Conservation (phyloP, 2,329 filamentous ascomycete species). For the Metarhizium robertsii region DNA sequence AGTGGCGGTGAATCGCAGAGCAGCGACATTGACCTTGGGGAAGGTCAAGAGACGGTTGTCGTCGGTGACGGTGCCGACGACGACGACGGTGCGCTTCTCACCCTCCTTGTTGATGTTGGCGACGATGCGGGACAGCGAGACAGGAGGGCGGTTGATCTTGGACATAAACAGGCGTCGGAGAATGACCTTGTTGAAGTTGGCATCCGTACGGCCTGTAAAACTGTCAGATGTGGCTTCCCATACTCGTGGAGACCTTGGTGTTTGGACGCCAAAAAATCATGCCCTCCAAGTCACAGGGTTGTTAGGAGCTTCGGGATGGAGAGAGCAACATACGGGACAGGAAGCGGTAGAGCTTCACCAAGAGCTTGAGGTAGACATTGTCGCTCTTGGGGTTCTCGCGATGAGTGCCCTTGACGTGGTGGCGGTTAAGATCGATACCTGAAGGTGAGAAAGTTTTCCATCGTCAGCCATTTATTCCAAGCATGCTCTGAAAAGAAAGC, state of each 20-base stretch:
- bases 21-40: constrained; percentile 89
- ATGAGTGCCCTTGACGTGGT: constrained; percentile 65
- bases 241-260: too few species aligned
- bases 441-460: constrained; percentile 25
- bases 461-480: constrained; percentile 54
- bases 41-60: constrained; percentile 88
- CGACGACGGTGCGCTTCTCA: constrained; percentile 79
- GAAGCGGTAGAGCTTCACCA: constrained; percentile 98
- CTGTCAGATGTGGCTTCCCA: neutral
- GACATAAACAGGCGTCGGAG: constrained; percentile 97
- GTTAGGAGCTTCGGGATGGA: too few species aligned
- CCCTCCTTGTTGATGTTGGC: constrained; percentile 56
- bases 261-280: too few species aligned
- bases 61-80: constrained; percentile 93
- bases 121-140: constrained; percentile 87
- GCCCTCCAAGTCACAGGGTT: too few species aligned
- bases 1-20: constrained; percentile 92
- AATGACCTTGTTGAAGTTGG: constrained; percentile 97
- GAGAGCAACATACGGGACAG: constrained; percentile 67
- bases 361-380: constrained; percentile 93
- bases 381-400: constrained; percentile 95
- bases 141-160: constrained; percentile 92
- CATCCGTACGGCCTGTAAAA: constrained; percentile 76
- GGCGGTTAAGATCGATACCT: constrained; percentile 65
- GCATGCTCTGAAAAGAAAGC: constrained; percentile 47